Percentiles rank a stretch among this genome's conserved stretches.
Evolutionary conservation across 352 stramenopile species (phyloP).

Genomic region (Phytophthora pisi): DNA sequence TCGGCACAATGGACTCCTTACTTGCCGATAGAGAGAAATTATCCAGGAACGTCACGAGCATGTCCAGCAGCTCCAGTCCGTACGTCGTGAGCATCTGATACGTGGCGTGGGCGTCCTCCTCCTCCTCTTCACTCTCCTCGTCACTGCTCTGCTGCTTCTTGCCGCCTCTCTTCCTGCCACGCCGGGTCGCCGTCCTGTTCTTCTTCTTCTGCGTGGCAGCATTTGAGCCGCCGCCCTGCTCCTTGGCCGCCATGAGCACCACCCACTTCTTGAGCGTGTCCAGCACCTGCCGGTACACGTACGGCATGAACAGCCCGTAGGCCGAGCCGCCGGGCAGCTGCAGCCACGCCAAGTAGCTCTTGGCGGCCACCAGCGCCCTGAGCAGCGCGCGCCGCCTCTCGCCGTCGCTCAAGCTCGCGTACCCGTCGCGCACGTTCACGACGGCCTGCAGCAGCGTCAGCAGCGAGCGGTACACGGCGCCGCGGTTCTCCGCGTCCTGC

Average conservation of each 20-base stretch:
- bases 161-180: conserved; percentile 6
- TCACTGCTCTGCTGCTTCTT: conserved; percentile 30
- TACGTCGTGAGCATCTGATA: conserved; percentile 50
- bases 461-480: conserved; percentile 68
- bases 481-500: conserved; percentile 22
- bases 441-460: conserved; percentile 64
- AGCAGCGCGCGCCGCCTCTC: conserved; percentile 50
- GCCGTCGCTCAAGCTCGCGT: conserved; percentile 38
- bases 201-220: conserved; percentile 1
- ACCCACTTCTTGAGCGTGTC: conserved; percentile 86
- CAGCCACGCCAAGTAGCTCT: conserved; percentile 82
- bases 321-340: conserved; percentile 80
- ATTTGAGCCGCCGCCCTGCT: neutral
- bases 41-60: conserved; percentile 59
- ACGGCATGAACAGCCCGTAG: conserved; percentile 87
- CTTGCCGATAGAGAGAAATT: conserved; percentile 69
- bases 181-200: conserved; percentile 3
- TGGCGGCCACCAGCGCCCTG: conserved; percentile 72
- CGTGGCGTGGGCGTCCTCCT: conserved; percentile 12
- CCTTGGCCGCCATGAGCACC: conserved; percentile 34
- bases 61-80: conserved; percentile 68
- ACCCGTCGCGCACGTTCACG: conserved; percentile 67
- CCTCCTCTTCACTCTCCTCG: conserved; percentile 36
- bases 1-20: conserved; percentile 76
- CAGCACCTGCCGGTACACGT: conserved; percentile 83